phyloP scores from a whole-genome alignment of 345 rosid genomes.

The Lumnitzera littorea region DNA sequence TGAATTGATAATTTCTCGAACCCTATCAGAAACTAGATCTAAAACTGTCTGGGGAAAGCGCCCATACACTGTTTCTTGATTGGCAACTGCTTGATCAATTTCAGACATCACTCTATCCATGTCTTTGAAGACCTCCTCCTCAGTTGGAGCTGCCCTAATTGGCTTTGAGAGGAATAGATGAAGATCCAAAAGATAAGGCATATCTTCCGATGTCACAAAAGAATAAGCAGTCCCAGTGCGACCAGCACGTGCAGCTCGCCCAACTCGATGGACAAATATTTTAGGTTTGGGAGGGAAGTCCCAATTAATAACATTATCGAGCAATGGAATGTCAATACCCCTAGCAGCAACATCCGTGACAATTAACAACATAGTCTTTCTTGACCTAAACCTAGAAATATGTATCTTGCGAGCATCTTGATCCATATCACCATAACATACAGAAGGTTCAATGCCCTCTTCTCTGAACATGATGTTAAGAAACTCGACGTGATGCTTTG shows the following conservation, averaged over 20 bases:
- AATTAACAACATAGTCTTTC: conserved; percentile 79
- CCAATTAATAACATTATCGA: conserved; percentile 97
- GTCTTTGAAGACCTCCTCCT: conserved; percentile 83
- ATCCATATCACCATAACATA: conserved; percentile 98
- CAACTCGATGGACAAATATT: conserved; percentile 92
- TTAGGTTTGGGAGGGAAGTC: conserved; percentile 96
- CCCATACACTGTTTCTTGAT: conserved; percentile 85
- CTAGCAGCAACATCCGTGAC: conserved; percentile 98
- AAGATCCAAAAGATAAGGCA: conserved; percentile 86
- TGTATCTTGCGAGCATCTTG: conserved; percentile 94
- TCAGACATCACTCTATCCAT: conserved; percentile 62
- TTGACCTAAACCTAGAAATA: conserved; percentile 75
- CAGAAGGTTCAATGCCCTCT: conserved; percentile 83
- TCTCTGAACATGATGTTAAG: conserved; percentile 63
- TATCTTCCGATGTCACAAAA: conserved; percentile 81
- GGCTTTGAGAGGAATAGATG: conserved; percentile 92
- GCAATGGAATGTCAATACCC: conserved; percentile 94
- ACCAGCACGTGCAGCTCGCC: conserved; percentile 95
- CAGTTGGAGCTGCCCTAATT: conserved; percentile 79
- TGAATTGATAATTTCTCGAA: conserved; percentile 61
- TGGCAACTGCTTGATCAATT: conserved; percentile 67
- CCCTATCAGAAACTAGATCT: conserved; percentile 77
- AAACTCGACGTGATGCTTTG: conserved; percentile 96
- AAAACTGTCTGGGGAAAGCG: conserved; percentile 81
- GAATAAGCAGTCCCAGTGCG: conserved; percentile 88